These are phyloP conservation scores for Anastatica hierochuntica DNA, from an alignment of 345 rosid species.

Conservation along the genomic window DNA sequence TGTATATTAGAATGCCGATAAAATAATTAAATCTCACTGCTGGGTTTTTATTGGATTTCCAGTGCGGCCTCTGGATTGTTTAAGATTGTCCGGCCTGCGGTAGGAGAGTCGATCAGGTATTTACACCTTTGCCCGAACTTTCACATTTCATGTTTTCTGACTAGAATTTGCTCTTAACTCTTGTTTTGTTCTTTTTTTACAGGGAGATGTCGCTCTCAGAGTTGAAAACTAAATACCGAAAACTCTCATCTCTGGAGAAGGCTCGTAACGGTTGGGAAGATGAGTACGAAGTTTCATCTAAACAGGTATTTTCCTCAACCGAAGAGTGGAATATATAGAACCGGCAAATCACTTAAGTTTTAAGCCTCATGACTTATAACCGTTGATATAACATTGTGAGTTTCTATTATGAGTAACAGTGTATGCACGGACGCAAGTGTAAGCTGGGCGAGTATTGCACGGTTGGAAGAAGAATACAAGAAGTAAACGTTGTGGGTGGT, in stretches of 20 bases:
- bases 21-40: not conserved
- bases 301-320: conserved; percentile 48
- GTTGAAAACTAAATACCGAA: conserved; percentile 76
- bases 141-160: not conserved
- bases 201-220: conserved; percentile 88
- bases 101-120: conserved; percentile 92
- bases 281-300: conserved; percentile 85
- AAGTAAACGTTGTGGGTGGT: conserved; percentile 93
- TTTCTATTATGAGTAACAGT: conserved; percentile 41
- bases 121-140: conserved; percentile 3
- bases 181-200: conserved; percentile 2
- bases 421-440: conserved; percentile 99
- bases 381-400: not conserved
- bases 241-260: conserved; percentile 59
- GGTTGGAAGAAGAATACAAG: conserved; percentile 89
- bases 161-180: conserved; percentile 3
- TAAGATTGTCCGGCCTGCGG: conserved; percentile 86
- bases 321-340: not conserved
- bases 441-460: conserved; percentile 84
- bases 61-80: conserved; percentile 74
- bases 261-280: conserved; percentile 89
- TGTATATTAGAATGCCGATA: not conserved
- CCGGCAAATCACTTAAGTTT: no score
- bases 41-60: conserved; percentile 24
- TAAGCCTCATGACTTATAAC: not conserved